Evolutionary conservation across 2,329 filamentous ascomycete genomes (phyloP).

Genomic region (Phaeomoniella chlamydospora): DNA sequence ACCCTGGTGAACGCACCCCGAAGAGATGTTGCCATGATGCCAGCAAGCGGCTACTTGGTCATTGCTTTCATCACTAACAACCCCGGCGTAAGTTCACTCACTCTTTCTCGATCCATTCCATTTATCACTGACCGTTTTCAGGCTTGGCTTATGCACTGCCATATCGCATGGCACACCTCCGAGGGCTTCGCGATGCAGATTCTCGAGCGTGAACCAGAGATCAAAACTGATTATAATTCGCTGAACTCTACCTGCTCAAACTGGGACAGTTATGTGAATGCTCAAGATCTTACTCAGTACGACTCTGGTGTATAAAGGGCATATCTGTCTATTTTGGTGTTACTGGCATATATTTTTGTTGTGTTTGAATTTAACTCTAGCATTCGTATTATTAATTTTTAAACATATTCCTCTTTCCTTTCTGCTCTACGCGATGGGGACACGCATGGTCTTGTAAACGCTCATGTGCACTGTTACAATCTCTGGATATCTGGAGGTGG

Average conservation of each 20-base stretch:
- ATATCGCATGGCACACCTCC: conserved; percentile 27
- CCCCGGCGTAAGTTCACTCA: conserved; percentile 31
- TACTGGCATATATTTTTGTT: too few species aligned
- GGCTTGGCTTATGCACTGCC: conserved; percentile 43
- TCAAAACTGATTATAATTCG: conserved; percentile 2
- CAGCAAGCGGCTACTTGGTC: conserved; percentile 29
- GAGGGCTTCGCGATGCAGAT: conserved; percentile 19
- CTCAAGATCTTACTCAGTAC: neutral
- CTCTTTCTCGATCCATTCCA: too few species aligned
- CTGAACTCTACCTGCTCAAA: neutral
- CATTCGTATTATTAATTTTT: too few species aligned
- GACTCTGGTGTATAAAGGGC: conserved; percentile 1
- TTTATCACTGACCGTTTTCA: neutral
- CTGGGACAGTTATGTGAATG: neutral
- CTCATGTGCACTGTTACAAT: too few species aligned
- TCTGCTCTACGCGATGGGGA: too few species aligned
- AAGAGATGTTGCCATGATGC: conserved; percentile 33
- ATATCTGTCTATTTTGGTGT: too few species aligned
- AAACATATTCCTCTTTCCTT: too few species aligned
- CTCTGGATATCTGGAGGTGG: too few species aligned
- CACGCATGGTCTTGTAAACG: too few species aligned
- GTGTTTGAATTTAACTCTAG: too few species aligned
- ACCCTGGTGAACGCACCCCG: conserved; percentile 26
- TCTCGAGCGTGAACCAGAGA: conserved; percentile 15
- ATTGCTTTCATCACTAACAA: conserved; percentile 26